Percentiles rank a stretch among this genome's conserved stretches.
phyloP scores from a whole-genome alignment of 225 moss, liverwort and hornwort species.

The Anthoceros angustus region DNA sequence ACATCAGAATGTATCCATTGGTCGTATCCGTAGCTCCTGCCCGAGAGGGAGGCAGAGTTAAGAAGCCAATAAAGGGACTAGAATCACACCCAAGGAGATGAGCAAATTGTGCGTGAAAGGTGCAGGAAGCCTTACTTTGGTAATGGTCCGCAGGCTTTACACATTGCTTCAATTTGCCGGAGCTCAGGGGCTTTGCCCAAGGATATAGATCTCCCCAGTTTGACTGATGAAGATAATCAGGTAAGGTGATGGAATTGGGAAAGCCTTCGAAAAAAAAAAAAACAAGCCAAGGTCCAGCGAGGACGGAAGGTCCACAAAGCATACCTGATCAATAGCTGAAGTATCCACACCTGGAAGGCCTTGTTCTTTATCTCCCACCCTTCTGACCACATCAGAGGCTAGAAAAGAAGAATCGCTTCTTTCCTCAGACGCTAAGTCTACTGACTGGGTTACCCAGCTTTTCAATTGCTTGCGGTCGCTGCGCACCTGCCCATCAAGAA shows the following conservation, averaged over 20 bases:
- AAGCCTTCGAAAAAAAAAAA: background rate
- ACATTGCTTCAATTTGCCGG: constrained; percentile 11
- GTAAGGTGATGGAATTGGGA: background rate
- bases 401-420: no score
- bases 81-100: background rate
- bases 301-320: no score
- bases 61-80: background rate
- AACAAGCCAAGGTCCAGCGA: no score
- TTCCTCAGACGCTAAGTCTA: no score
- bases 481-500: constrained; percentile 1
- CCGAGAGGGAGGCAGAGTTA: no score
- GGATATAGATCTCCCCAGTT: background rate
- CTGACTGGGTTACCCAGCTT: background rate
- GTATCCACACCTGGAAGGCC: no score
- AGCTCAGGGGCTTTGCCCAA: background rate
- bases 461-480: background rate
- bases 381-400: no score
- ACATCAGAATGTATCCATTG: constrained; percentile 14
- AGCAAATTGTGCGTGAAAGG: background rate
- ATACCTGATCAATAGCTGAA: no score
- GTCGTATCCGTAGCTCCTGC: constrained; percentile 10
- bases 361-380: no score
- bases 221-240: background rate
- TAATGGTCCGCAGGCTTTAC: background rate
- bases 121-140: constrained; percentile 7